Evolutionary conservation across 202 grass and related monocot species (phyloP), one percentile per base, ranked within the genome.

Genomic region (Thinopyrum obtusiflorum): DNA sequence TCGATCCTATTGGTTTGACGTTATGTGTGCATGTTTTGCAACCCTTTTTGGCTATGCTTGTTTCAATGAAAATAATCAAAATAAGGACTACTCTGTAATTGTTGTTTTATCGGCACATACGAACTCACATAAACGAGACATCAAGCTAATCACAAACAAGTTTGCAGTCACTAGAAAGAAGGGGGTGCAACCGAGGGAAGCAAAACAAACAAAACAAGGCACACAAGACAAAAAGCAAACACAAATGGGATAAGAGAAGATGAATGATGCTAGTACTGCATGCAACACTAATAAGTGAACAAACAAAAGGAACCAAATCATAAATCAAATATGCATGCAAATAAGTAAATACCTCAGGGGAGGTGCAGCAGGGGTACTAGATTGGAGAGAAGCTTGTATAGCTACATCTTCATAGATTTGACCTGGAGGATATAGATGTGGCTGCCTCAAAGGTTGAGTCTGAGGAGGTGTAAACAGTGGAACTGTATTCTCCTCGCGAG

Each of bases 381-480:
- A 90, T 55, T 99, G 88, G 86, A 97, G 97, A 78, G 93, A 97
- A 85, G 92, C 90, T 73, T 94, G 79, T 87, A 94, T 87, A 72
- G 87, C 89, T 81, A 87, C 92, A 86, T 93, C 92, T 68, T 99
- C 97, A 65, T 91, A 92, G 78, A 81, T 76, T 91, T 84, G 85
- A 68, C 81, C 79, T 59, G 86, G 68, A 61, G 88, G 87, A 90
- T 90, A 83, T 65, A 91, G 18, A 82, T 94, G 89, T 55, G 89
- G 92, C 76, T 94, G 80, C 39, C 82, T 81, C 59, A 94, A 57
- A 14, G 97, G 97, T 68, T 92, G 92, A 63, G 80, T 94, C 90
- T 94, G 93, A 83, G 93, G 97, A 75, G 97, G 97, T 77, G 93
- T 94, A 86, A 99, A 99, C 49, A 99, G 63, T 13, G 93, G 97